Evolutionary conservation across 2,329 filamentous ascomycete genomes (phyloP).

Genomic region (Aspergillus tanneri): DNA sequence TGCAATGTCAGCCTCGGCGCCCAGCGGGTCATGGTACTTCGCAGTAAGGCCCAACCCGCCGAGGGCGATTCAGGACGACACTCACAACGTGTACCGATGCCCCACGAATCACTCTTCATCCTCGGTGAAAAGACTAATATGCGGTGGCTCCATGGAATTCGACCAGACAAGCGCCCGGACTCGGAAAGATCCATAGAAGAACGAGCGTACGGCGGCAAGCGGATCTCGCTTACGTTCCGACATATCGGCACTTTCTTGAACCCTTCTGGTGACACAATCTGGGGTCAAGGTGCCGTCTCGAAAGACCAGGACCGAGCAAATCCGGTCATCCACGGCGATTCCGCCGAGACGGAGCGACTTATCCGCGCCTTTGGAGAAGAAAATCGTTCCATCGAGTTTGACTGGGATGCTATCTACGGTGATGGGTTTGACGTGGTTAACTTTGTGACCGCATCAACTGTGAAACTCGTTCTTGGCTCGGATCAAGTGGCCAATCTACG

Average conservation of each 20-base stretch:
- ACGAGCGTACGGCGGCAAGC: constrained; percentile 68
- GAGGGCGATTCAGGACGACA: constrained; percentile 47
- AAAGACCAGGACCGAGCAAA: constrained; percentile 64
- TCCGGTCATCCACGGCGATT: constrained; percentile 67
- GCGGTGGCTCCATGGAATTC: constrained; percentile 89
- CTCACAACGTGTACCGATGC: constrained; percentile 68
- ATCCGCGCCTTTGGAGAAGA: constrained; percentile 79
- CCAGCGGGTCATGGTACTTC: constrained; percentile 82
- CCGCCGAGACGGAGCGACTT: constrained; percentile 61
- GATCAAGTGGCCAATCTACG: constrained; percentile 39
- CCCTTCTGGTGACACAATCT: constrained; percentile 65
- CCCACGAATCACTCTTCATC: constrained; percentile 84
- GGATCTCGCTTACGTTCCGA: constrained; percentile 90
- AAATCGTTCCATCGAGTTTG: constrained; percentile 70
- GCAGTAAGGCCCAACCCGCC: constrained; percentile 58
- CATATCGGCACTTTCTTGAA: constrained; percentile 82
- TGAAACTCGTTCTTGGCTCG: constrained; percentile 32
- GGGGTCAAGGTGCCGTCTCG: constrained; percentile 82
- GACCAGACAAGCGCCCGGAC: constrained; percentile 72
- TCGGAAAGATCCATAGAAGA: constrained; percentile 69
- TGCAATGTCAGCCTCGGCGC: constrained; percentile 94
- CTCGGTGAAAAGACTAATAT: constrained; percentile 80
- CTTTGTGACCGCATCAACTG: constrained; percentile 41
- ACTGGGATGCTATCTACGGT: constrained; percentile 75
- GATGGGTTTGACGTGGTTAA: constrained; percentile 74